Evolutionary conservation across 73 alveolate genomes (phyloP).

Genomic region (Breviolum minutum): DNA sequence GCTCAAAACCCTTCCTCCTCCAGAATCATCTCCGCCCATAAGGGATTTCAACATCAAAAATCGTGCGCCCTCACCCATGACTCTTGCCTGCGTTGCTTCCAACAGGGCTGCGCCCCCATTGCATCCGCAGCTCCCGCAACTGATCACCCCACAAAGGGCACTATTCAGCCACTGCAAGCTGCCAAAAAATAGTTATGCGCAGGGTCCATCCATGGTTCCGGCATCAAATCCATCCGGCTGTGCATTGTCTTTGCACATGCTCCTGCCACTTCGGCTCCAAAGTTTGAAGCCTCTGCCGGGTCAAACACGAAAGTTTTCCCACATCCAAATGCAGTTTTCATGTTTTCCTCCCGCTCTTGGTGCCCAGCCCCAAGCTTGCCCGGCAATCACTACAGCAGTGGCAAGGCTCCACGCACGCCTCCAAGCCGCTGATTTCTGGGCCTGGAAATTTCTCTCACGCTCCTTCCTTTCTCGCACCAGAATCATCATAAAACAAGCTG

Average conservation of each 20-base stretch:
- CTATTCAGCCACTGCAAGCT: slow-evolving; percentile 26
- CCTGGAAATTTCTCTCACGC: neutral
- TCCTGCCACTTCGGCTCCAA: slow-evolving; percentile 23
- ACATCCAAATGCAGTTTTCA: neutral
- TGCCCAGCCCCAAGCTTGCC: neutral
- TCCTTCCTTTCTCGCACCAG: slow-evolving; percentile 23
- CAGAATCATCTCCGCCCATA: slow-evolving; percentile 25
- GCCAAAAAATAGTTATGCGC: neutral
- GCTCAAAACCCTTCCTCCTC: neutral
- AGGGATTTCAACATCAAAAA: slow-evolving; percentile 41
- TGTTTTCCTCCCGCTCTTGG: neutral
- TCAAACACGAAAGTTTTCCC: slow-evolving; percentile 35
- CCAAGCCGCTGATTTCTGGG: slow-evolving; percentile 28
- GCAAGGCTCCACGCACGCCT: slow-evolving; percentile 28
- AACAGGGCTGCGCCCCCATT: slow-evolving; percentile 8
- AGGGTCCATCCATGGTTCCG: slow-evolving; percentile 23
- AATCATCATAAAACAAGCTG: neutral
- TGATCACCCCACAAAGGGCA: slow-evolving; percentile 2
- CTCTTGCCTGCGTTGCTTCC: neutral
- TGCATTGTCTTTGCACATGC: neutral
- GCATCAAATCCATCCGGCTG: slow-evolving; percentile 11
- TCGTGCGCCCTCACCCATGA: slow-evolving; percentile 25
- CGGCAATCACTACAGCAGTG: neutral
- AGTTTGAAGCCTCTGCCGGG: slow-evolving; percentile 14
- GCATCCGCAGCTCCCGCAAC: slow-evolving; percentile 59